Base-by-base conservation (phyloP, 306 rosid genomes). In the Vigna unguiculata region DNA sequence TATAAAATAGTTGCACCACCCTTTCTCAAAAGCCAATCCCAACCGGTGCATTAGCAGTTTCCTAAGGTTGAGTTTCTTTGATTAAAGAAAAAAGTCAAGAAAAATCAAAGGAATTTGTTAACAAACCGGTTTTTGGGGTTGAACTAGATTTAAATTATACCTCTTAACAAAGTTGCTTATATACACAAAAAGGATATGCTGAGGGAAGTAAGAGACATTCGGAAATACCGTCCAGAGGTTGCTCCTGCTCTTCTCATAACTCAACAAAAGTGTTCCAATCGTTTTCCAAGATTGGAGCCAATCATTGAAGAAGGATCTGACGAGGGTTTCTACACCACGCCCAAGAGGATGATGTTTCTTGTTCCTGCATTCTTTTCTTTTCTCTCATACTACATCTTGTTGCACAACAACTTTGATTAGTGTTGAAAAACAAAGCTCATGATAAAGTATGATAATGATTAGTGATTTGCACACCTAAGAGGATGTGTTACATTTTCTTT, bases 291-390 rank as follows among this genome's bases (percentile, higher is more conserved):
- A 32, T 80, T 93, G 85, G 97, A 87, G 55, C 85, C 93, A 0
- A 90, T 93, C 71, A 69, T 59, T 14, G 97, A 93, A 75, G 97
- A 92, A 83, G 88, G 81, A 5, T 65, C 75, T 2, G 71, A 75
- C 0, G 76, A 53, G 7, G 14, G 59, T 1, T 9, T 61, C 13
- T 69, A 46, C 47, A 32, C 74, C 47, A 9, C 71, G 47, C 54
- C 91, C 4, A 90, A 82, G 87, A 86, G 82, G 72, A 71, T 81
- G 34, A 4, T 88, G 69, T 84, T 88, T 68, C 75, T 88, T 76
- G 62, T 86, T 83, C 97, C 93, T 16, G 51, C 85, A 9, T 49
- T 87, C 0, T 32, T 85, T 48, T 84, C 85, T 28, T 84, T 85
- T 69, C 57, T 79, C 43, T 87, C 92, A 30, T 92, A 79, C 75